phyloP scores from a whole-genome alignment of 2,329 filamentous ascomycete genomes.

The Pseudogymnoascus sp. region DNA sequence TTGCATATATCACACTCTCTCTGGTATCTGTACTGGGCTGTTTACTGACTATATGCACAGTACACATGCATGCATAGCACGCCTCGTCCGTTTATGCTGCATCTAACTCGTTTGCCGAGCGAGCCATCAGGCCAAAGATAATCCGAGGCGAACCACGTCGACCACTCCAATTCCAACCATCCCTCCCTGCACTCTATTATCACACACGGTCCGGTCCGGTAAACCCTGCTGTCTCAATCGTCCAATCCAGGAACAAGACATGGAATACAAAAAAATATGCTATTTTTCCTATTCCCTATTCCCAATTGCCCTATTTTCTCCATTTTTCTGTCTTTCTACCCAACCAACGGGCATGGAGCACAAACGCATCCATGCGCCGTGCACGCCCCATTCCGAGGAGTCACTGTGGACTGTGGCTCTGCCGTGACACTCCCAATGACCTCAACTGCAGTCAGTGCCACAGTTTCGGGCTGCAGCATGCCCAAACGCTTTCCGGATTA shows the following conservation, averaged over 20 bases:
- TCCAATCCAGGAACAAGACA: slow-evolving; percentile 2
- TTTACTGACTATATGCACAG: background rate
- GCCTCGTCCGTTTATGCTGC: background rate
- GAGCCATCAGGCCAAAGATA: background rate
- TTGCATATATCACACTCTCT: background rate
- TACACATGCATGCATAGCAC: background rate
- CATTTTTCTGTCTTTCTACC: background rate
- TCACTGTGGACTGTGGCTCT: background rate
- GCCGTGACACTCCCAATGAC: background rate
- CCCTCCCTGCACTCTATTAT: background rate
- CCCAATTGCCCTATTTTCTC: background rate
- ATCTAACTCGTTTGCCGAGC: background rate
- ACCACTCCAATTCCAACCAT: background rate
- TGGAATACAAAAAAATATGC: background rate
- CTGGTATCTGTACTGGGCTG: too few relatives aligned
- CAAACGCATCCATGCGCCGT: background rate
- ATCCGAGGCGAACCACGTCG: background rate
- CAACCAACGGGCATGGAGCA: background rate
- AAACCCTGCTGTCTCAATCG: background rate
- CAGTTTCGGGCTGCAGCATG: background rate
- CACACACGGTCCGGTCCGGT: background rate
- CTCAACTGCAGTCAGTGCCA: background rate
- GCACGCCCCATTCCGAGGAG: background rate
- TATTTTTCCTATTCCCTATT: background rate
- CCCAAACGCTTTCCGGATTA: slow-evolving; percentile 7